Conservation (phyloP, 345 rosid genomes). For the Lenwebbia sp. region DNA sequence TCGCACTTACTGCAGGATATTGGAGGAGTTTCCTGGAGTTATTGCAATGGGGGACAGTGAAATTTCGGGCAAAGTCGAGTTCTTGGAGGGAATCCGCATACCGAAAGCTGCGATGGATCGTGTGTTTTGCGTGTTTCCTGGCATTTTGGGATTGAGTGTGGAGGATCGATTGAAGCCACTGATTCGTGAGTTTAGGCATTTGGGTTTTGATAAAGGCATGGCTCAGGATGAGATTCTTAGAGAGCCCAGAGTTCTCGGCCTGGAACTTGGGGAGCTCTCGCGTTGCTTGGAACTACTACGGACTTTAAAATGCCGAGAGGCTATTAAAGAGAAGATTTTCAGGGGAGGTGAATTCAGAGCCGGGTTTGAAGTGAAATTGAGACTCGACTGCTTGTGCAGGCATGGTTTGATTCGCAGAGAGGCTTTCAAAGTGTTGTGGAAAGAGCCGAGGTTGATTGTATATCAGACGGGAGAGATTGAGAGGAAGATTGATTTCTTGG, state of each 20-base stretch:
- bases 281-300: conserved; percentile 49
- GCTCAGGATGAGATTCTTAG: conserved; percentile 43
- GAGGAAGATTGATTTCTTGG: conserved; percentile 60
- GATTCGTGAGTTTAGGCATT: conserved; percentile 42
- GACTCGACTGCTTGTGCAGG: conserved; percentile 71
- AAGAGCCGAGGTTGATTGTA: conserved; percentile 63
- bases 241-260: conserved; percentile 50
- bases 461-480: conserved; percentile 51
- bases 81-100: conserved; percentile 36
- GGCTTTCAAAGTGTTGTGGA: conserved; percentile 69
- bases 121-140: conserved; percentile 41
- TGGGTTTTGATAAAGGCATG: conserved; percentile 43
- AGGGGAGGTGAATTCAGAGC: conserved; percentile 47
- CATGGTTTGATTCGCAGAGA: conserved; percentile 65
- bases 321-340: conserved; percentile 37
- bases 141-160: conserved; percentile 30
- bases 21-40: conserved; percentile 47
- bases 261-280: conserved; percentile 75
- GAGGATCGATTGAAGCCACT: conserved; percentile 50
- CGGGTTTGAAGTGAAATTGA: conserved; percentile 59
- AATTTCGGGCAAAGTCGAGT: conserved; percentile 32
- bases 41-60: conserved; percentile 30
- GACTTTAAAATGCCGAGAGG: conserved; percentile 54
- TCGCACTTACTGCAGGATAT: conserved; percentile 27
- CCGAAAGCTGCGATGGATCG: conserved; percentile 23